Base-by-base conservation (phyloP, 2,329 filamentous ascomycete species). In the Neopestalotiopsis sp. region DNA sequence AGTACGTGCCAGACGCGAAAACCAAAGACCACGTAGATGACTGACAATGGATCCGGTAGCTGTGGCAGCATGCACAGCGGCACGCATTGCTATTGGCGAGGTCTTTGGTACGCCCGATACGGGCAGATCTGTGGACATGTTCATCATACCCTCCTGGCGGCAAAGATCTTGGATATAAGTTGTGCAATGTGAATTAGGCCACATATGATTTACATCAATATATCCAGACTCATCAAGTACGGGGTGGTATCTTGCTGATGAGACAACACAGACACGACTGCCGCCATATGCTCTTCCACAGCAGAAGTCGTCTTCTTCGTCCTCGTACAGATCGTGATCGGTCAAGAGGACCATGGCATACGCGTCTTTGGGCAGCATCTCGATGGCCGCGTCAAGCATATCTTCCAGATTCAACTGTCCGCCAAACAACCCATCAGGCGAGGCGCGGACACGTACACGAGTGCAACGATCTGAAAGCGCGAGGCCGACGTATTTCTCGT, bases 221-320 rank as follows among this genome's bases (percentile, higher is more conserved):
- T 69, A 72, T 0, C 77, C 81, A 2, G 77, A 69, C 4, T 80
- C 74, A 17, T 84, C 83, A 28, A 89, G 78, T 0, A 71, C 68
- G 0, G 90, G 90, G 61, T 89, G 82, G 71, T 93, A 92, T 32
- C 91, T 81, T 10, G 90, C 89, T 0, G 82, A 85, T 0, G 87
- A 89, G 0, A 93, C 87, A 1, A 92, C 85, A 0, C 85, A 84
- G 1, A 93, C 85, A 4, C 90, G 82, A 68, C 86, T 89, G 0
- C 85, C 88, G 0, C 91, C 91, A 74, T 90, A 93, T 0, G 91
- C 90, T 34, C 90, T 80, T 0, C 90, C 91, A 70, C 90, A 91
- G 66, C 86, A 89, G 73, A 92, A 93, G 24, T 89, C 85, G 69
- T 92, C 91, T 0, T 91, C 87, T 0, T 90, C 88, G 64, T 85